These are phyloP conservation scores for Melastoma malabathricum DNA, from an alignment of 345 rosid species.

Conservation along the genomic window DNA sequence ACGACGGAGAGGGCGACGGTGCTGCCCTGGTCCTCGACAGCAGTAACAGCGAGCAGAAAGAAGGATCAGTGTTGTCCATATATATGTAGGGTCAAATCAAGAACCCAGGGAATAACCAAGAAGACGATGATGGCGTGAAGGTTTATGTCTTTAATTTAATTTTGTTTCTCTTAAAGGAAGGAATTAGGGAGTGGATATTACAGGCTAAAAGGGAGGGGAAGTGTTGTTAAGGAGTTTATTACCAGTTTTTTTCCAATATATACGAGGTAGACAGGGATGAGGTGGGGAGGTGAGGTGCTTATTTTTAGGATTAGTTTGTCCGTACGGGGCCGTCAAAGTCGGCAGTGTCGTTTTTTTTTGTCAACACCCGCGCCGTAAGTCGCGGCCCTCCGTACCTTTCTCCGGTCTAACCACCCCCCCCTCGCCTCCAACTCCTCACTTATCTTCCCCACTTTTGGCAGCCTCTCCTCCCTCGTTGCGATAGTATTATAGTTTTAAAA, in stretches of 20 bases:
- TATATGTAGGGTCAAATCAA: too few species aligned
- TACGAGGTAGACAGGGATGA: neutral
- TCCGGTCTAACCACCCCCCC: too few species aligned
- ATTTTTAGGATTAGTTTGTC: conserved; percentile 2
- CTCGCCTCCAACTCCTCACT: neutral
- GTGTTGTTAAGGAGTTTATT: conserved; percentile 25
- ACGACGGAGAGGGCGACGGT: too few species aligned
- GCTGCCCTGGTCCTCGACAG: too few species aligned
- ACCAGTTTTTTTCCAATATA: conserved; percentile 9
- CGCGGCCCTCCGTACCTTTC: conserved; percentile 2
- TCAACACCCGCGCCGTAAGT: neutral
- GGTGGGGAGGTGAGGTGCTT: neutral
- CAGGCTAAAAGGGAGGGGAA: conserved; percentile 21
- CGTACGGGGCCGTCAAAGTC: conserved; percentile 13
- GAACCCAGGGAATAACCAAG: too few species aligned
- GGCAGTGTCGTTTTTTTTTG: neutral
- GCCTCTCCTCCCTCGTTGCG: neutral
- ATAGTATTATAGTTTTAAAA: too few species aligned
- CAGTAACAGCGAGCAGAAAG: too few species aligned
- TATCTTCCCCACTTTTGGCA: too few species aligned
- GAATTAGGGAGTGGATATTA: conserved; percentile 3
- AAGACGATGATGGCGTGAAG: too few species aligned
- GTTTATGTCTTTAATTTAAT: neutral
- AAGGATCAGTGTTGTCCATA: too few species aligned
- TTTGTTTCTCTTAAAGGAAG: conserved; percentile 3